Evolutionary conservation across 2,329 filamentous ascomycete species (phyloP).

Genomic region (Samsoniella hepiali): DNA sequence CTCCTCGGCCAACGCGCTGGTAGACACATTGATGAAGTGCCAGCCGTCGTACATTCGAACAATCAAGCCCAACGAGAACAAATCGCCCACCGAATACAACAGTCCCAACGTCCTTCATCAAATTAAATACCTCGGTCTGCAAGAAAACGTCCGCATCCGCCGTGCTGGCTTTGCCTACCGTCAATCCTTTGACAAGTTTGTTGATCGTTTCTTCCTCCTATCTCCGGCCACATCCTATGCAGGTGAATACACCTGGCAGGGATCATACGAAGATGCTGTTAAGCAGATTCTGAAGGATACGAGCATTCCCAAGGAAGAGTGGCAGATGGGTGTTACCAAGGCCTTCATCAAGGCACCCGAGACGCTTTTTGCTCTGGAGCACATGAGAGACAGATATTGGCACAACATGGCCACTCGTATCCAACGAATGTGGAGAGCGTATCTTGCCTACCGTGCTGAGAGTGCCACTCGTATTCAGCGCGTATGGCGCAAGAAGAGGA

Average conservation of each 20-base stretch:
- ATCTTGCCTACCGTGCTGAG: slow-evolving; percentile 86
- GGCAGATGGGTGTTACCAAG: slow-evolving; percentile 94
- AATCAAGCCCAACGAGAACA: slow-evolving; percentile 99
- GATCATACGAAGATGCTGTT: slow-evolving; percentile 80
- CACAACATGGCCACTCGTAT: slow-evolving; percentile 99
- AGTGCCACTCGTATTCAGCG: slow-evolving; percentile 91
- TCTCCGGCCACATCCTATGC: slow-evolving; percentile 95
- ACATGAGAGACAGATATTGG: slow-evolving; percentile 98
- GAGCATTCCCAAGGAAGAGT: slow-evolving; percentile 91
- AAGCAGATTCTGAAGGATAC: slow-evolving; percentile 95
- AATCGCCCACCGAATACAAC: slow-evolving; percentile 91
- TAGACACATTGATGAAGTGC: slow-evolving; percentile 94
- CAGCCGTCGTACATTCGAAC: slow-evolving; percentile 97
- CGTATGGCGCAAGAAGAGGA: slow-evolving; percentile 91
- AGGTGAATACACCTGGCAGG: slow-evolving; percentile 94
- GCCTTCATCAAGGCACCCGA: slow-evolving; percentile 98
- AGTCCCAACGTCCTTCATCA: slow-evolving; percentile 91
- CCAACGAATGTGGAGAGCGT: slow-evolving; percentile 95
- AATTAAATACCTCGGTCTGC: slow-evolving; percentile 97
- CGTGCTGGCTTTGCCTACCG: slow-evolving; percentile 95
- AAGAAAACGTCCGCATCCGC: slow-evolving; percentile 97
- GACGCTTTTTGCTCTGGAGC: slow-evolving; percentile 92
- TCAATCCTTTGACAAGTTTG: slow-evolving; percentile 96
- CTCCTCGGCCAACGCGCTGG: slow-evolving; percentile 87
- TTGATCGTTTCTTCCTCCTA: slow-evolving; percentile 92